Base-by-base conservation (phyloP, 2,329 filamentous ascomycete genomes). In the Trichophaea hybrida region DNA sequence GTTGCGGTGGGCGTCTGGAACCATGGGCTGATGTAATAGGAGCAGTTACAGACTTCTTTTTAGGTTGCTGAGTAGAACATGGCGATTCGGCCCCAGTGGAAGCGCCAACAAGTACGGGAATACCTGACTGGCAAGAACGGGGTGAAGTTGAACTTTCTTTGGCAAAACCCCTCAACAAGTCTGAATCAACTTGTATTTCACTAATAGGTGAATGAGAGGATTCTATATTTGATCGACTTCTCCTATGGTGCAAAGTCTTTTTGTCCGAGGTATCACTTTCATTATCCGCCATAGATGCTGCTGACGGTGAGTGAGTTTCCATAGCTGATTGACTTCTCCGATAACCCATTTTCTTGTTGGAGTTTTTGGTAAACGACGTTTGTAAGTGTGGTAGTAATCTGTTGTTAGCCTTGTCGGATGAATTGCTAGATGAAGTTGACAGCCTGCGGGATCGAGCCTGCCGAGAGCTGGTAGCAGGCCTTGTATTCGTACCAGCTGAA, bases 11-110 rank as follows among this genome's bases (percentile, higher is more conserved):
- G 38, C 61, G 62, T 40, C 64, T 61, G 55, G 70, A 68, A 38
- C 70, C 70, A 44, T 70, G 72, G 53, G 69, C 68, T 66, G 71
- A 68, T 64, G 67, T 64, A 68, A 70, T 64, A 63, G 67, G 66
- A 67, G 68, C 55, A 68, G 67, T 55, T 69, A 67, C 55, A 70
- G 71, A 60, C 68, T 71, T 63, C 69, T 71, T 59, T 66, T 70
- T 63, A 70, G 73, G 57, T 12, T 40, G 56, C 52, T 48, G 37
- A 12, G 10, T 12, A 17, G 46, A 3, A 51, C n/a, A 38, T 32
- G 31, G 31, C 31, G 48, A 33, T 13, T 32, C 31, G 31, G 6
- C 31, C 6, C 15, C 31, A 33, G 6, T 50, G n/a, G 48, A 33
- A 50, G 48, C 31, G 13, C n/a, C 40, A 17, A 46, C 31, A 5